These are phyloP conservation scores for Triadica sebifera DNA, from an alignment of 345 rosid species.

Conservation along the genomic window DNA sequence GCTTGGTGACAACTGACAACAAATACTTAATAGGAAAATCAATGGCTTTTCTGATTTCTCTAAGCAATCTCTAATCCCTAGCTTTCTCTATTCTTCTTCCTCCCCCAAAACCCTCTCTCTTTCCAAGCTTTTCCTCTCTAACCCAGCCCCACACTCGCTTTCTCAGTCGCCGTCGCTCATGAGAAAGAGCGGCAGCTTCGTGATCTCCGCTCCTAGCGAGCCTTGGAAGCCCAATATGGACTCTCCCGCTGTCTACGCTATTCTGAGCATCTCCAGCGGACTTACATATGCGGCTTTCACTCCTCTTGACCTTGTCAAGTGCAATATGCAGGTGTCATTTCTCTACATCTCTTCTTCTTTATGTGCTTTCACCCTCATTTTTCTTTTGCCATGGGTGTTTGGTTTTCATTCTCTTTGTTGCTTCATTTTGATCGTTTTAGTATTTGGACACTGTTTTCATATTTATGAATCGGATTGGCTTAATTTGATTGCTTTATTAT, in stretches of 20 bases:
- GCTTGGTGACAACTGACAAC: too few species aligned
- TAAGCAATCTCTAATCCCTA: constrained; percentile 54
- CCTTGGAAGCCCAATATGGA: constrained; percentile 78
- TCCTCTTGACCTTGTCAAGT: constrained; percentile 99
- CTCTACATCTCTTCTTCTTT: background rate
- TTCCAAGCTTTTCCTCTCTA: constrained; percentile 20
- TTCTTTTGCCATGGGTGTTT: background rate
- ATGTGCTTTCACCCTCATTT: constrained; percentile 10
- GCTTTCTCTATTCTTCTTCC: constrained; percentile 58
- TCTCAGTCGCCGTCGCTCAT: constrained; percentile 23
- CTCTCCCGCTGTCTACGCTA: constrained; percentile 81
- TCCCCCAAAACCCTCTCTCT: constrained; percentile 36
- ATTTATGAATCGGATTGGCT: background rate
- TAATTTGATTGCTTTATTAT: background rate
- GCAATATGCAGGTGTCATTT: constrained; percentile 90
- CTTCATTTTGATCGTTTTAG: background rate
- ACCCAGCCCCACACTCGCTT: constrained; percentile 19
- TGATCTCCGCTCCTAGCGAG: constrained; percentile 64
- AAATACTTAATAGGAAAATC: too few species aligned
- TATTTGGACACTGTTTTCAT: background rate
- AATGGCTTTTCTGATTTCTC: constrained; percentile 53
- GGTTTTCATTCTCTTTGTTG: background rate
- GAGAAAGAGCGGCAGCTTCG: constrained; percentile 21
- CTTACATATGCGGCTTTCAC: constrained; percentile 91
- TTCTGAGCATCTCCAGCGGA: constrained; percentile 69